phyloP scores from a whole-genome alignment of 2,329 filamentous ascomycete species.

The Ophiobolus disseminans region DNA sequence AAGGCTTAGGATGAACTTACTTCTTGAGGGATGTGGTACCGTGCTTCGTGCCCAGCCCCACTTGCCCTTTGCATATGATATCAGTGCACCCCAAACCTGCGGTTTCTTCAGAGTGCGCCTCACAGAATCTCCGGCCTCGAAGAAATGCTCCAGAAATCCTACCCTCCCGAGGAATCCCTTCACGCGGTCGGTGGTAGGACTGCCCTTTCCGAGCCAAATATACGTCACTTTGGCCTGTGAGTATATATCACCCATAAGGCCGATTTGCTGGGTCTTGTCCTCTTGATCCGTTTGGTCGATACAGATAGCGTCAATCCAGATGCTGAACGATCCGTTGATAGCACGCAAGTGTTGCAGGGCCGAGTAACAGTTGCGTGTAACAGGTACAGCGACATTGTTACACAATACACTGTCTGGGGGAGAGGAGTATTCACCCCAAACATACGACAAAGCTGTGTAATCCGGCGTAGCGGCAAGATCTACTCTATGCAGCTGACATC shows the following conservation, averaged over 20 bases:
- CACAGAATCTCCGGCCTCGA: neutral
- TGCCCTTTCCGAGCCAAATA: constrained; percentile 6
- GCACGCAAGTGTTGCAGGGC: constrained; percentile 10
- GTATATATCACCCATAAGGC: constrained; percentile 14
- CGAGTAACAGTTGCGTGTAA: constrained; percentile 12
- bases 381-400: neutral
- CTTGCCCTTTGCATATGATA: neutral
- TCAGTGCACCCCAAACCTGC: neutral
- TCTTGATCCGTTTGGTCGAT: constrained; percentile 8
- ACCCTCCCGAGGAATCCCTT: neutral
- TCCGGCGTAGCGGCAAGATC: neutral
- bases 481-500: neutral
- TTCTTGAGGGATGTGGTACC: neutral
- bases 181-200: neutral
- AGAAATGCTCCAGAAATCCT: neutral
- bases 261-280: constrained; percentile 10
- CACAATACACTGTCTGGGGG: neutral
- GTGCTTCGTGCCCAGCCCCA: neutral
- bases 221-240: constrained; percentile 3
- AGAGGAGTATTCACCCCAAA: constrained; percentile 4
- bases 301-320: constrained; percentile 9
- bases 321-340: neutral
- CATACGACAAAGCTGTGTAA: constrained; percentile 12
- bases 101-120: neutral
- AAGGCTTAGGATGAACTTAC: neutral